Evolutionary conservation across 306 rosid species (phyloP).

Genomic region (Elaeagnus macrophylla): DNA sequence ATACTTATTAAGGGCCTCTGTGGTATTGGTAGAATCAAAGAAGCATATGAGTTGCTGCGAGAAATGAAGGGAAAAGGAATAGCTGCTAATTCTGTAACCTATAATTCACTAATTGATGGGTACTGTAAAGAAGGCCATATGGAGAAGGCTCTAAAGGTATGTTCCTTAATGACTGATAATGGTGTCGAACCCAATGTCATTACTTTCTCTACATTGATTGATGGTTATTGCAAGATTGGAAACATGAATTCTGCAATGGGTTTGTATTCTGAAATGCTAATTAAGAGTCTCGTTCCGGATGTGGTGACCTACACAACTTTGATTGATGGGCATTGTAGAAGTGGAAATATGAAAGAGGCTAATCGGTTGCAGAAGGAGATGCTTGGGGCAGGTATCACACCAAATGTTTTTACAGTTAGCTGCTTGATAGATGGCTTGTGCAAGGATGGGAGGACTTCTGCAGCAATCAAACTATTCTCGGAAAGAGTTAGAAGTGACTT

Average conservation of each 20-base stretch:
- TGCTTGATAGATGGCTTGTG: conserved; percentile 61
- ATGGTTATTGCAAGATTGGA: conserved; percentile 59
- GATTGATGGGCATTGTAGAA: conserved; percentile 61
- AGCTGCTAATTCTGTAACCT: conserved; percentile 39
- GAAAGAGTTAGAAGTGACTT: conserved; percentile 27
- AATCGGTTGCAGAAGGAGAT: conserved; percentile 41
- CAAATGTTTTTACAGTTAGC: conserved; percentile 44
- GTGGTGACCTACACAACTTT: conserved; percentile 56
- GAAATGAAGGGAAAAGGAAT: conserved; percentile 36
- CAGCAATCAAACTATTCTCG: conserved; percentile 47
- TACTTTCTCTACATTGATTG: conserved; percentile 53
- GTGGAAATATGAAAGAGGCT: conserved; percentile 46
- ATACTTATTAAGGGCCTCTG: conserved; percentile 53
- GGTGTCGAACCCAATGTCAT: conserved; percentile 45
- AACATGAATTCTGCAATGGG: conserved; percentile 50
- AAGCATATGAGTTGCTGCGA: conserved; percentile 37
- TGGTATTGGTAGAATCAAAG: conserved; percentile 29
- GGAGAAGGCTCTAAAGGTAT: conserved; percentile 57
- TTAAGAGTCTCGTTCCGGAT: conserved; percentile 52
- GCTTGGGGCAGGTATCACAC: conserved; percentile 41
- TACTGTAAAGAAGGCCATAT: conserved; percentile 43
- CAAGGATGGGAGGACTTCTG: conserved; percentile 44
- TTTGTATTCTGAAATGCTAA: conserved; percentile 47
- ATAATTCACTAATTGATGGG: conserved; percentile 53
- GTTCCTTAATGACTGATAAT: conserved; percentile 48